Evolutionary conservation across 768 basidiomycete genomes (phyloP), one percentile per base, ranked within the genome.

Genomic region (Plicaturopsis crispa): DNA sequence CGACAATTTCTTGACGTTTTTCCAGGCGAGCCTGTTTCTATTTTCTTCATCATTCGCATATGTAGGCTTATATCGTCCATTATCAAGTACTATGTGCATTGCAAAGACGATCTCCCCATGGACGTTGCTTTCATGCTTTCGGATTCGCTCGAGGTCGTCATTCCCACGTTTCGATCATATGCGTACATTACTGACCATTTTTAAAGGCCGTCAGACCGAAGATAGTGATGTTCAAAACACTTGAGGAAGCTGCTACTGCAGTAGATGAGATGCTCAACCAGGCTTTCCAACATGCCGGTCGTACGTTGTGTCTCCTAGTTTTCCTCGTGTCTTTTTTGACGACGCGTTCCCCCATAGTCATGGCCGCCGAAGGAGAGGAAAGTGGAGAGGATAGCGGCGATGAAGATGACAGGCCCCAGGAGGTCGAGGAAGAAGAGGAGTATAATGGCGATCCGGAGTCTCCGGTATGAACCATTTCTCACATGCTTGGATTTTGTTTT

Each of bases 101-200:
- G 86, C 66, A 99, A 99, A 62, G 73, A 80, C 32, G 67, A 78
- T 17, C 57, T 93, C n/a, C 84, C 96, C 0, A 93, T 97, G 92
- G 96, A 99, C 45, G 84, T 96, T 8, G 93, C 96, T 38, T 99
- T 98, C 61, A 94, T 97, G 90, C 59, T 96, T 5, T 78, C 80
- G 1, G 96, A 99, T 57, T 96, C 94, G 1, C 60, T 99, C 6
- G 93, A 98, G 65, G 90, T 90, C 46, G 48, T 63, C 42, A 18
- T 38, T 32, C 19, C 36, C 33, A 2, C 3, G 30, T 34, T 16
- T 28, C 31, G 31, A 7, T 24, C 18, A n/a, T 33, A n/a, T n/a
- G n/a, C n/a, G n/a, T n/a, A n/a, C n/a, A n/a, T n/a, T n/a, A n/a
- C n/a, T n/a, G n/a, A 43, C 26, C 14, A 8, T 26, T 21, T 21